A percentile compares a stretch with the other conserved stretches of the same genome.
Evolutionary conservation across 2,329 filamentous ascomycete species (phyloP).

Genomic region (Rutstroemia sp.): DNA sequence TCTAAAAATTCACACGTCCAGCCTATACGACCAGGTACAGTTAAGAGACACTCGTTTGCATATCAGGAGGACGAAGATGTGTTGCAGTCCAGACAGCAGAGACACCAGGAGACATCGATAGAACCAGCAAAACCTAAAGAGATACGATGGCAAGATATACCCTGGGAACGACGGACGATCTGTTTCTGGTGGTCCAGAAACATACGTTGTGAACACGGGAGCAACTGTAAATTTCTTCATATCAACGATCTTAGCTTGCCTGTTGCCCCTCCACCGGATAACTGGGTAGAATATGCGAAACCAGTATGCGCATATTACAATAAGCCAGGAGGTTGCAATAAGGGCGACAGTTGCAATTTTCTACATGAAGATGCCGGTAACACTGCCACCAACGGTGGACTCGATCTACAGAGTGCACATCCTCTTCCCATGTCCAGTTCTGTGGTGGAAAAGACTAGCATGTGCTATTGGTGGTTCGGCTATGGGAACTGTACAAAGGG

Average conservation of each 20-base stretch:
- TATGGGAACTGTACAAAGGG: constrained; percentile 5
- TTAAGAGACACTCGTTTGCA: constrained; percentile 10
- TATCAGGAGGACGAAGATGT: neutral
- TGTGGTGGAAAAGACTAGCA: neutral
- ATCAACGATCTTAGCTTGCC: neutral
- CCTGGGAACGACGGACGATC: neutral
- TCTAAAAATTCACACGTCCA: constrained; percentile 11
- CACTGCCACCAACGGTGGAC: constrained; percentile 1
- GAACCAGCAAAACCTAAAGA: neutral
- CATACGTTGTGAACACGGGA: neutral
- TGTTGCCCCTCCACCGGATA: neutral
- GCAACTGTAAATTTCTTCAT: neutral
- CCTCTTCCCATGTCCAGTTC: too few species aligned
- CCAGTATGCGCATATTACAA: neutral
- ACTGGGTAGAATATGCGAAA: neutral
- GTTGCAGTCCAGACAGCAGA: neutral
- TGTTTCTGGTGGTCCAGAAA: neutral
- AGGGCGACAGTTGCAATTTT: constrained; percentile 11
- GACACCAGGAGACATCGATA: neutral
- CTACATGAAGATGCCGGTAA: constrained; percentile 9
- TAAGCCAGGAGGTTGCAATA: neutral
- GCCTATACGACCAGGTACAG: constrained; percentile 11
- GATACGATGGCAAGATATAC: neutral
- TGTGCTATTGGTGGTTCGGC: constrained; percentile 3
- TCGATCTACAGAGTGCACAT: too few species aligned